Evolutionary conservation across 805 yeast species (phyloP).

Genomic region (Saccharomycopsis sp.): DNA sequence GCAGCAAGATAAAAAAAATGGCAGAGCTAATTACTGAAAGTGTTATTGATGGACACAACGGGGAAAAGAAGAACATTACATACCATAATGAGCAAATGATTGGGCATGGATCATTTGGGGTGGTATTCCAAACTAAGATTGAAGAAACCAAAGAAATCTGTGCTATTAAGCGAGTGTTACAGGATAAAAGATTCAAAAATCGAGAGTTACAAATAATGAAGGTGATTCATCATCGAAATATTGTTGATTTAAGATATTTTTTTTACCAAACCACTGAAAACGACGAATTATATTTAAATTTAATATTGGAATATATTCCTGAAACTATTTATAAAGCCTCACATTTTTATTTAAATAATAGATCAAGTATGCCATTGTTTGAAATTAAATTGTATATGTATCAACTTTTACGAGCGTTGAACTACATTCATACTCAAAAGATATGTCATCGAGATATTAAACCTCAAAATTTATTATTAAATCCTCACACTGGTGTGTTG

Average conservation of each 20-base stretch:
- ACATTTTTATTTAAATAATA: conserved; percentile 71
- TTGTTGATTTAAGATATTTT: conserved; percentile 81
- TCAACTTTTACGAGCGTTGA: conserved; percentile 68
- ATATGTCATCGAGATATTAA: conserved; percentile 91
- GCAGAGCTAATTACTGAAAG: conserved; percentile 35
- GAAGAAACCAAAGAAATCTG: conserved; percentile 69
- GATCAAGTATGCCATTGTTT: conserved; percentile 76
- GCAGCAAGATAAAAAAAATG: neutral
- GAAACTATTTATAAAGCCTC: conserved; percentile 89
- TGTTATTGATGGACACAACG: conserved; percentile 67
- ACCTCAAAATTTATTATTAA: conserved; percentile 82
- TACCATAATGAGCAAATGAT: conserved; percentile 84
- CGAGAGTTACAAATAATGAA: conserved; percentile 96
- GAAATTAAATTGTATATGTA: conserved; percentile 83
- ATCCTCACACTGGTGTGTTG: conserved; percentile 76
- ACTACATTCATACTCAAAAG: conserved; percentile 67
- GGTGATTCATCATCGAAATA: conserved; percentile 73
- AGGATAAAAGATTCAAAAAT: conserved; percentile 89
- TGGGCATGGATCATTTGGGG: conserved; percentile 99
- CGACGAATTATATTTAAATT: conserved; percentile 73
- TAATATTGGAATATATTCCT: conserved; percentile 90
- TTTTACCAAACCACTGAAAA: conserved; percentile 73
- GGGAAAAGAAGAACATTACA: conserved; percentile 52
- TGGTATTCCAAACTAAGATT: conserved; percentile 84
- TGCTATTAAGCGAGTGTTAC: conserved; percentile 94